Evolutionary conservation across 345 rosid genomes (phyloP).

Genomic region (Streptanthus diversifolius): DNA sequence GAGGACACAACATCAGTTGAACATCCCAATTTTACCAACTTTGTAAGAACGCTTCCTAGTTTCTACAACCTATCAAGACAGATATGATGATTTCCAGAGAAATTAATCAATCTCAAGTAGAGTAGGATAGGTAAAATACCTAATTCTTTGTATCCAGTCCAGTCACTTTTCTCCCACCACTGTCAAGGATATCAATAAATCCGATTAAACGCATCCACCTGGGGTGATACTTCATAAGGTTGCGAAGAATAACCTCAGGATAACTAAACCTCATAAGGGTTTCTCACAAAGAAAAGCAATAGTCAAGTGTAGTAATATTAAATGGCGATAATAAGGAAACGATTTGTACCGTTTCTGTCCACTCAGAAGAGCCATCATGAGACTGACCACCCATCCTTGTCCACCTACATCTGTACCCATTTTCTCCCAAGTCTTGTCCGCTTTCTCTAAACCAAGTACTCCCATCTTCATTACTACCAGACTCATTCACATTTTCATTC

Average conservation of each 20-base stretch:
- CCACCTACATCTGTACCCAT: constrained; percentile 97
- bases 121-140: constrained; percentile 44
- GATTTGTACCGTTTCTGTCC: constrained; percentile 84
- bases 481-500: constrained; percentile 74
- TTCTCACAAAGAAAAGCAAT: constrained; percentile 1
- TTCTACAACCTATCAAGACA: not conserved
- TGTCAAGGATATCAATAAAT: constrained; percentile 87
- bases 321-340: not conserved
- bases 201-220: constrained; percentile 70
- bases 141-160: constrained; percentile 99
- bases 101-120: not conserved
- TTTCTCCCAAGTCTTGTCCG: constrained; percentile 77
- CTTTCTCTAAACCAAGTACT: constrained; percentile 90
- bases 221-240: constrained; percentile 51
- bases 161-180: constrained; percentile 99
- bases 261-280: not conserved
- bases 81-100: not conserved
- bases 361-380: constrained; percentile 74
- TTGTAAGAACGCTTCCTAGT: not conserved
- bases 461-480: constrained; percentile 90
- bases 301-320: not conserved
- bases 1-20: not conserved
- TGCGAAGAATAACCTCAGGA: constrained; percentile 41
- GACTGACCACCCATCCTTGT: constrained; percentile 91
- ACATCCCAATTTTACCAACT: not conserved